Evolutionary conservation across 2,329 filamentous ascomycete genomes (phyloP).

Genomic region (Teratosphaeria gauchensis): DNA sequence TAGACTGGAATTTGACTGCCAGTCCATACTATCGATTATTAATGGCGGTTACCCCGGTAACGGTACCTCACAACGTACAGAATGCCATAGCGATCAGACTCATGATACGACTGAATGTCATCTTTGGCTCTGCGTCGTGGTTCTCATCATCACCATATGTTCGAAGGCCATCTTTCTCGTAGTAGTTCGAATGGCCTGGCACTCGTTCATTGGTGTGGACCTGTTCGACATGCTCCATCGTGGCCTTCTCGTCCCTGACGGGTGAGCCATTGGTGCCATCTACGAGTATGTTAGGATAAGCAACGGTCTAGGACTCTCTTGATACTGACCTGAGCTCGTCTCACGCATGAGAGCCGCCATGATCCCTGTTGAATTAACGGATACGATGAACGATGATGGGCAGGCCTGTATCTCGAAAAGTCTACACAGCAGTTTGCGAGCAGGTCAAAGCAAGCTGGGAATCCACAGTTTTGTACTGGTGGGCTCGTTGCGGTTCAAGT

Average conservation of each 20-base stretch:
- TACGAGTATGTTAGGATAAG: background rate
- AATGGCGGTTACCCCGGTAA: background rate
- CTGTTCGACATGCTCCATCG: conserved; percentile 23
- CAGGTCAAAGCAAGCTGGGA: background rate
- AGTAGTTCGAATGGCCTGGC: conserved; percentile 32
- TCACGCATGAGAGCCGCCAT: background rate
- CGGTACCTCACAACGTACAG: conserved; percentile 8
- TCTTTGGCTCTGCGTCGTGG: conserved; percentile 30
- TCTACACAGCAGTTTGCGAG: too few species aligned
- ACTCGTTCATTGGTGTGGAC: conserved; percentile 29
- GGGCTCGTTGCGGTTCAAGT: background rate
- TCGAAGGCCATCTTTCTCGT: conserved; percentile 38
- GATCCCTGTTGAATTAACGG: background rate
- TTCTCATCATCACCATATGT: conserved; percentile 40
- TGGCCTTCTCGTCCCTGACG: conserved; percentile 5
- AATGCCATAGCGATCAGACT: conserved; percentile 50
- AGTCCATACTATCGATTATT: conserved; percentile 38
- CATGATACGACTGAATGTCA: conserved; percentile 45
- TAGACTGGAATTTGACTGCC: conserved; percentile 51
- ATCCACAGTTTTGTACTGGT: background rate
- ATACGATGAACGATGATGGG: background rate
- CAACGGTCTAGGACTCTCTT: background rate
- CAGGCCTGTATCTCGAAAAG: background rate
- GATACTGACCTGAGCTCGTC: background rate
- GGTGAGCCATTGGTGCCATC: background rate